phyloP scores from a whole-genome alignment of 495 filamentous ascomycete species.

The Tuber melanosporum region DNA sequence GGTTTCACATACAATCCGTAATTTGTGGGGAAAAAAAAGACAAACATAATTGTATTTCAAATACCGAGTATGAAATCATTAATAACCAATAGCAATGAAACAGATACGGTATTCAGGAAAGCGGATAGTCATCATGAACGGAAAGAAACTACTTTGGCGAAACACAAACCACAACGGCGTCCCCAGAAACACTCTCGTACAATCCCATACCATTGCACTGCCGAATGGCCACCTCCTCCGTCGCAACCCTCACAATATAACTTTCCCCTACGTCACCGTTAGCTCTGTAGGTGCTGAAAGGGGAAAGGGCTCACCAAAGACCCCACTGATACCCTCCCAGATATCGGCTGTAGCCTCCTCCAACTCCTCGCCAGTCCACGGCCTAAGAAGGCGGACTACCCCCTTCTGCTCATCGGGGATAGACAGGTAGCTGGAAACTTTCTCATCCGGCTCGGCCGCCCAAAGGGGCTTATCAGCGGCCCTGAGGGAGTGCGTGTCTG shows the following conservation, averaged over 20 bases:
- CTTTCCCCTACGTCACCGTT: not conserved
- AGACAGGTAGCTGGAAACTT: constrained; percentile 12
- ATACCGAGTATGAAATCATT: not conserved
- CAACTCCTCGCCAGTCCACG: constrained; percentile 9
- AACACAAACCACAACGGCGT: constrained; percentile 48
- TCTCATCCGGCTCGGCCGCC: constrained; percentile 14
- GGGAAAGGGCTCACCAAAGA: not conserved
- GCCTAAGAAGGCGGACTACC: constrained; percentile 17
- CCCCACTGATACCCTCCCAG: constrained; percentile 16
- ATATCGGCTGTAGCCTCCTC: constrained; percentile 7
- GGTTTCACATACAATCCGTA: not conserved
- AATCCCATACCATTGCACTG: constrained; percentile 52
- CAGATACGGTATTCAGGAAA: not conserved
- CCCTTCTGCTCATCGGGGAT: constrained; percentile 27
- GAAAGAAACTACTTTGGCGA: not conserved
- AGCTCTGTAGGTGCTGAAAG: not conserved
- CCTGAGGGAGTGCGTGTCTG: constrained; percentile 18
- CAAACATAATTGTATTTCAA: constrained; percentile 7
- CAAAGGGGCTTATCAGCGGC: constrained; percentile 18
- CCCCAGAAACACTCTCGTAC: constrained; percentile 50
- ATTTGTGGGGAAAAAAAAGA: not conserved
- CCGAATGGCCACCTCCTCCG: constrained; percentile 50
- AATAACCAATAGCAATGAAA: not conserved
- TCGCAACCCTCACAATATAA: not conserved
- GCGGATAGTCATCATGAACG: not conserved